Evolutionary conservation across 1,284 basidiomycete species (phyloP), one percentile per base, ranked within the genome.

Genomic region (Leccinum griseonigrum): DNA sequence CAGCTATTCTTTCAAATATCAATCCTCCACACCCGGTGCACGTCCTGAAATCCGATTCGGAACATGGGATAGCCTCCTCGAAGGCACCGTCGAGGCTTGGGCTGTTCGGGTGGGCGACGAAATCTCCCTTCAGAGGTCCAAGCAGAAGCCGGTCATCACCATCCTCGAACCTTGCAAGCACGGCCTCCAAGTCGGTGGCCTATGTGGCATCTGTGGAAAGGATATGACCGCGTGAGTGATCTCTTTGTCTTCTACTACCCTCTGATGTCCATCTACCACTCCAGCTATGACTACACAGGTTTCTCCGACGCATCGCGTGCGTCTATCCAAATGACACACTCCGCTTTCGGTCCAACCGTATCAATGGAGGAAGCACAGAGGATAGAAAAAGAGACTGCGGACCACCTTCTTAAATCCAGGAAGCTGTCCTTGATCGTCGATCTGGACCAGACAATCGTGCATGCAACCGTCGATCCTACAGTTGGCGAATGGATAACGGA

Each of bases 391-490:
- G 90, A 95, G 70, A 90, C 90, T 5, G 90, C 92, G 2, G 78
- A 88, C 3, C 86, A 88, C 63, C 86, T 99, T 31, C 83, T 95
- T 67, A 82, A 84, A 56, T 79, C 86, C 14, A 85, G 88, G 61
- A 95, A 91, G 71, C 86, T 99, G 26, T 94, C 94, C 11, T 87
- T 99, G 64, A 98, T 99, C 69, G 97, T 99, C 68, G 97, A 99
- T 79, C 85, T 99, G 48, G 97, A 99, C 78, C 97, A 99, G 76
- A 99, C 97, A 7, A 95, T 99, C 72, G 95, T 99, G 9, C 97
- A 99, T 74, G 97, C 97, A 10, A 98, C 97, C 0, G 97, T 98
- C 38, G 97, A 99, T 76, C 96, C 97, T 1, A 98, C 97, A 0
- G 95, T 98, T 0, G 95, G 95, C 29, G 96, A 98, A 73, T 98